Base-by-base conservation (phyloP, 2,329 filamentous ascomycete species). In the Aspergillus ochraceus region DNA sequence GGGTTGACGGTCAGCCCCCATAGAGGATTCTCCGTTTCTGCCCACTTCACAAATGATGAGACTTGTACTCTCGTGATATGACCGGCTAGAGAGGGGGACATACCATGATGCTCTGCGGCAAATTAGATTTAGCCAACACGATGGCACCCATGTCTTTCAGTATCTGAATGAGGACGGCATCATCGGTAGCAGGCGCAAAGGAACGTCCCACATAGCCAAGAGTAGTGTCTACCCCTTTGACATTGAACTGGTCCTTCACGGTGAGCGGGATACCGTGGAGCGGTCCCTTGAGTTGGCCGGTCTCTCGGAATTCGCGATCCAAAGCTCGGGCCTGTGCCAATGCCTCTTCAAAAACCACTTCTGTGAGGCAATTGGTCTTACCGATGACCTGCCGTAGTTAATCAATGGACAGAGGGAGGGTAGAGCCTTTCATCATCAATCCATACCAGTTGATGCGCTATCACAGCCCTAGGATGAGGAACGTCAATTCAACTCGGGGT, bases 211-310 rank as follows among this genome's bases (percentile, higher is more conserved):
- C 81, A 63, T 88, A 88, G 6, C 86, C 86, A 3, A 88, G 72
- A 0, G 86, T 87, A 0, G 81, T 81, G 55, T 88, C 84, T 3
- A 80, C 70, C 1, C 83, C 85, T 59, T 81, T 81, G 47, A 89
- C 76, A 24, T 87, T 82, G 71, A 88, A 88, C 14, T 85, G 84
- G 54, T 88, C 86, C 68, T 88, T 88, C 12, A 86, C 65, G 6
- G 78, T 81, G 57, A 87, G 77, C 0, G 84, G 84, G 2, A 86
- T 70, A 0, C 83, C 84, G 68, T 84, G 84, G 11, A 83, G 64
- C 20, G 81, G 76, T 3, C 83, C 83, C 65, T 83, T 77, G 14
- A 79, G 64, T 64, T 77, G 76, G 4, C 77, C 77, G 0, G 68
- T 70, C 29, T 60, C 56, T 29, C 61, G 58, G 29, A 69, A 75